Conservation (phyloP, 169 alveolate genomes). For the Plasmodium falciparum region DNA sequence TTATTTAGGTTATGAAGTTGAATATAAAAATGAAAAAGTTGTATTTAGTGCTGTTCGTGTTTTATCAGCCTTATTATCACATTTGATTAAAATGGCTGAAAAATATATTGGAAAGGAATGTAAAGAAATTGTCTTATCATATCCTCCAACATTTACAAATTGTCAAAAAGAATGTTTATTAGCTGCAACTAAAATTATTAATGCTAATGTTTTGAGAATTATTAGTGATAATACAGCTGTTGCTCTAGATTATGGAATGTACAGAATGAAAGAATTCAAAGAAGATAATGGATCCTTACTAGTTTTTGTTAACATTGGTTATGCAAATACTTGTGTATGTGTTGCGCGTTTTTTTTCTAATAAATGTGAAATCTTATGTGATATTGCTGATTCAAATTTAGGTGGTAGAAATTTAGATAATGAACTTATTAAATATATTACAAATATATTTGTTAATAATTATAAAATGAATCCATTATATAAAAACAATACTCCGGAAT, state of each 20-base stretch:
- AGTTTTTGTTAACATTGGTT: conserved; percentile 96
- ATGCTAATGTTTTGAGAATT: conserved; percentile 92
- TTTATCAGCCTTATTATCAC: conserved; percentile 89
- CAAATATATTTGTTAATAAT: conserved; percentile 91
- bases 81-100: conserved; percentile 88
- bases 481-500: conserved; percentile 20
- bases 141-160: conserved; percentile 93
- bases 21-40: conserved; percentile 86
- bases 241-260: conserved; percentile 97
- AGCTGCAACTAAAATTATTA: conserved; percentile 95
- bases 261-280: conserved; percentile 93
- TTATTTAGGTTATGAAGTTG: conserved; percentile 84
- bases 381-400: conserved; percentile 93
- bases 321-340: conserved; percentile 93
- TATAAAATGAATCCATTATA: conserved; percentile 92
- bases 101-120: conserved; percentile 84
- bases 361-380: conserved; percentile 91
- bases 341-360: conserved; percentile 93
- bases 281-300: conserved; percentile 93
- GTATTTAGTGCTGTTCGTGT: conserved; percentile 90
- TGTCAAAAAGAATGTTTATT: conserved; percentile 93
- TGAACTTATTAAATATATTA: conserved; percentile 91
- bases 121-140: conserved; percentile 89
- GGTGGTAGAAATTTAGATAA: conserved; percentile 98
- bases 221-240: conserved; percentile 97